These are phyloP conservation scores for Adiantum capillusveneris DNA, from an alignment of 75 land plant genomes.

Conservation along the genomic window DNA sequence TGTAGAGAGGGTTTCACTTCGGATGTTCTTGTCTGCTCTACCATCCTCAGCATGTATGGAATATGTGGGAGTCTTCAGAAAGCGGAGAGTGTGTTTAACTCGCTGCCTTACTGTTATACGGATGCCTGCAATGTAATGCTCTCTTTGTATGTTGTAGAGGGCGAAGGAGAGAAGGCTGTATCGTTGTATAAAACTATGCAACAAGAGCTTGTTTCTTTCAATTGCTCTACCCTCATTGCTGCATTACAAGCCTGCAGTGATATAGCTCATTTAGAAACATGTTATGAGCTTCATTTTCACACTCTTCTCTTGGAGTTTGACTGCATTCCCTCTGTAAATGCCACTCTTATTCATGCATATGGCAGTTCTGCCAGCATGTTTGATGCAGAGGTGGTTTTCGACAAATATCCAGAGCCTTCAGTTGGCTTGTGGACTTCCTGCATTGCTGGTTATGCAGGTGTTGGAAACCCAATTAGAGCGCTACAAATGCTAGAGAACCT, in stretches of 20 bases:
- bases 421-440: conserved; percentile 7
- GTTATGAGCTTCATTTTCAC: background rate
- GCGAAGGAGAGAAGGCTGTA: conserved; percentile 3
- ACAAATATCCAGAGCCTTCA: conserved; percentile 1
- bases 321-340: background rate
- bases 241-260: background rate
- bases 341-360: background rate
- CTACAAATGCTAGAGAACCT: conserved; percentile 1
- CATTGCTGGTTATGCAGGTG: conserved; percentile 9
- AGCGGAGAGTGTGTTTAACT: background rate
- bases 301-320: background rate
- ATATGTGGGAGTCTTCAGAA: conserved; percentile 15
- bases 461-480: conserved; percentile 3
- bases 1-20: conserved; percentile 16
- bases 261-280: background rate
- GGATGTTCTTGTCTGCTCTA: background rate
- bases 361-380: conserved; percentile 6
- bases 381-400: conserved; percentile 6
- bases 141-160: background rate
- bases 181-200: conserved; percentile 8
- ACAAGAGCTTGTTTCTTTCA: background rate
- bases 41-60: conserved; percentile 11
- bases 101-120: conserved; percentile 2
- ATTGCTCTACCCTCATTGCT: background rate
- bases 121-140: conserved; percentile 7